These are phyloP conservation scores for Aspergillus sp. DNA, from an alignment of 2,329 filamentous ascomycete species.

Conservation along the genomic window DNA sequence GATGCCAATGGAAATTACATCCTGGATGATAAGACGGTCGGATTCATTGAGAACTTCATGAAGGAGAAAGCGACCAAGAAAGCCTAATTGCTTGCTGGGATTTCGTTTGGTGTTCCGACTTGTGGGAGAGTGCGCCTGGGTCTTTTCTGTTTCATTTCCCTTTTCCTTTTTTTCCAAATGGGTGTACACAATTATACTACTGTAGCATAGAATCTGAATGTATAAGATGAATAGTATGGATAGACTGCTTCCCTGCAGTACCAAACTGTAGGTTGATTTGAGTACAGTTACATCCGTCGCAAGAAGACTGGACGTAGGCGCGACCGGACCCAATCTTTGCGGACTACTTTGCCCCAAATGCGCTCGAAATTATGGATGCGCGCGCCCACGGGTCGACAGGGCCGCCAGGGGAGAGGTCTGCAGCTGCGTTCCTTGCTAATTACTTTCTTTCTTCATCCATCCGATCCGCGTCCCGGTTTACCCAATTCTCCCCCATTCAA, in stretches of 20 bases:
- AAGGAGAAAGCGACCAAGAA: slow-evolving; percentile 24
- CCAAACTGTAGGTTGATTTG: background rate
- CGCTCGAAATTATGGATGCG: background rate
- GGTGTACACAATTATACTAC: slow-evolving; percentile 26
- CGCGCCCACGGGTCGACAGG: slow-evolving; percentile 3
- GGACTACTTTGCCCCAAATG: background rate
- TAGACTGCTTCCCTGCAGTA: background rate
- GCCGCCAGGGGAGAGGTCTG: slow-evolving; percentile 4
- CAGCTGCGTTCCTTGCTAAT: background rate
- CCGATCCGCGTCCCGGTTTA: background rate
- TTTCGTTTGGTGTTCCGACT: slow-evolving; percentile 7
- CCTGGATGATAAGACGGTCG: slow-evolving; percentile 34
- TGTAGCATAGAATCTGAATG: slow-evolving; percentile 31
- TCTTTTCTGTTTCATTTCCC: slow-evolving; percentile 9
- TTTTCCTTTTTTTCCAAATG: slow-evolving; percentile 7
- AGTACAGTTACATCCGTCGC: background rate
- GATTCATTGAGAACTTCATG: slow-evolving; percentile 43
- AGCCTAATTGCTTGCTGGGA: slow-evolving; percentile 8
- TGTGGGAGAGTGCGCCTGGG: slow-evolving; percentile 3
- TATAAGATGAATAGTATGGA: slow-evolving; percentile 17
- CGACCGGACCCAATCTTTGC: background rate
- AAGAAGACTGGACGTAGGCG: background rate
- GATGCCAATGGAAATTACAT: slow-evolving; percentile 42
- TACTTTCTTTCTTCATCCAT: slow-evolving; percentile 1
- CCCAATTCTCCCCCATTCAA: background rate